Evolutionary conservation across 257 asterid species (phyloP), one percentile per base, ranked within the genome.

Genomic region (Fraxinus excelsior): DNA sequence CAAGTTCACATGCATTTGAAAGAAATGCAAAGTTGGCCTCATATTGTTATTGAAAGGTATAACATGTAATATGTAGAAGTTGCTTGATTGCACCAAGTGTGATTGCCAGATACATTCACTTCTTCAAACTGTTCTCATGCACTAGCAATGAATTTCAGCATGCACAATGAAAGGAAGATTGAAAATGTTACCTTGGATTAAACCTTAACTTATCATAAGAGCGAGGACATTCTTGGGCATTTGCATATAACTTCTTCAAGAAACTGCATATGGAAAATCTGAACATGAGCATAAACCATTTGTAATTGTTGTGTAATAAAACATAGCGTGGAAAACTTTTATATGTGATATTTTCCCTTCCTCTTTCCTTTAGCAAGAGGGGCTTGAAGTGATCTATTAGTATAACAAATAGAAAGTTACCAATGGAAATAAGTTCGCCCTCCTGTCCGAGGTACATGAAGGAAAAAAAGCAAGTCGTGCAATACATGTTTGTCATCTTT

Each of bases 381-480:
- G 70, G 74, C 64, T 40, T 62, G 34, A 62, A 35, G 16, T 70
- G 28, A 71, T 76, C 35, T 71, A 75, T 14, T 46, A 77, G 37
- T 74, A 67, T 35, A 8, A 53, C n/a, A 26, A 26, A 62, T 26
- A 18, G 67, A 67, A 42, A 35, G 35, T 84, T 87, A 93, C 99
- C 99, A 96, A 76, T 93, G 92, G 74, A 88, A 92, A 81, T 96
- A 96, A 25, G 98, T 91, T n/a, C 99, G 79, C 40, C 99, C 99
- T 49, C 99, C 99, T 28, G 99, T 96, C 82, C 99, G 94, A 67
- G 99, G 99, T 44, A 96, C 79, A 73, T 96, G 99, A 79, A 96
- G 98, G 86, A 96, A 96, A 88, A 93, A 94, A 74, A 96, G 97
- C 91, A 93, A 80, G 87, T 96, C 93, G 31, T 82, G 90, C 86